phyloP scores from a whole-genome alignment of 2,329 filamentous ascomycete species.

The Phoma sp. region DNA sequence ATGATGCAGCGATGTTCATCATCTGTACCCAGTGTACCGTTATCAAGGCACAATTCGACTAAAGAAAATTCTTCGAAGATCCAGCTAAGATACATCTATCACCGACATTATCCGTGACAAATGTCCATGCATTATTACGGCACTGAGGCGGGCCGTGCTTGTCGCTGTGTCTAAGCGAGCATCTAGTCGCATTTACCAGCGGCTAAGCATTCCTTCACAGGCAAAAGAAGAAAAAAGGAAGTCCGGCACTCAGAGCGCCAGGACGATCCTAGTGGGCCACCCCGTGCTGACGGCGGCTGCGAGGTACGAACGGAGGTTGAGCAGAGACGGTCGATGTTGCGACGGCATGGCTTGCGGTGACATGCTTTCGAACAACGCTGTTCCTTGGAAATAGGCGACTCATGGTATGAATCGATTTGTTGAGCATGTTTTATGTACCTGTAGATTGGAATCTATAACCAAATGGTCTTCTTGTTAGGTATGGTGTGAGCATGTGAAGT shows the following conservation, averaged over 20 bases:
- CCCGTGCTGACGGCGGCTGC: constrained; percentile 11
- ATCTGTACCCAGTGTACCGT: neutral
- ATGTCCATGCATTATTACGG: constrained; percentile 9
- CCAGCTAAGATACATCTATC: neutral
- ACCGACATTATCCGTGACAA: constrained; percentile 4
- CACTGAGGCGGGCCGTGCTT: constrained; percentile 10
- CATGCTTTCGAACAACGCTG: constrained; percentile 1
- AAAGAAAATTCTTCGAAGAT: neutral
- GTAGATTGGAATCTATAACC: constrained; percentile 1
- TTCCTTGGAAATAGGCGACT: neutral
- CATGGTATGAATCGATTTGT: neutral
- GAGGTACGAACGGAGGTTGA: neutral
- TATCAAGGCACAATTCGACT: neutral
- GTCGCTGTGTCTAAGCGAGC: constrained; percentile 1
- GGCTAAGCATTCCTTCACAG: neutral
- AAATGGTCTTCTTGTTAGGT: neutral
- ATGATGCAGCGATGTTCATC: too few species aligned
- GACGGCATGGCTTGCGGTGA: neutral
- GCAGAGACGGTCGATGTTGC: constrained; percentile 1
- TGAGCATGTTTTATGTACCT: constrained; percentile 12
- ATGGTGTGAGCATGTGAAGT: constrained; percentile 15
- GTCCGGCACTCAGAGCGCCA: constrained; percentile 14
- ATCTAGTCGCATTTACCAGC: constrained; percentile 9
- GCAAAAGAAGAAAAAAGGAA: neutral
- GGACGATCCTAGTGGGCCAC: constrained; percentile 11